Evolutionary conservation across 202 grass and related monocot species (phyloP), one percentile per base, ranked within the genome.

Genomic region (Digitaria exilis): DNA sequence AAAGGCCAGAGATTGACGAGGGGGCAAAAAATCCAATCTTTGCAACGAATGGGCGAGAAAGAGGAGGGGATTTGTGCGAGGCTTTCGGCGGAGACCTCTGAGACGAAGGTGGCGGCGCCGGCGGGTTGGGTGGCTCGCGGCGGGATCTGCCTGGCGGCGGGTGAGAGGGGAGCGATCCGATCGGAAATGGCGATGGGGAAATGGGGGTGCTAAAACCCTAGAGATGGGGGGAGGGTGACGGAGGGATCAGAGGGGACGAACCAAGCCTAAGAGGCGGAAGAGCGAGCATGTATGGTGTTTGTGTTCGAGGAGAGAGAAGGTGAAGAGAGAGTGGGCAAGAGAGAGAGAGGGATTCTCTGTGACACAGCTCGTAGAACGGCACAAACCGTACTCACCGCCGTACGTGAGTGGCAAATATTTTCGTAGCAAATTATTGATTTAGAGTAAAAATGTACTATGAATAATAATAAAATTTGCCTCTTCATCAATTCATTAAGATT

Each of bases 151-250:
- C 30, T 5, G 55, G 76, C 71, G 71, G 87, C 65, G 83, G 73
- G 12, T 12, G 43, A 17, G 73, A 44, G 72, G 19, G 69, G 76
- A 45, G 76, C n/a, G 83, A 83, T 87, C 82, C 77, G 41, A 84
- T 83, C 44, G 77, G 82, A 29, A 91, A 94, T 89, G 85, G 78
- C 67, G 88, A 80, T 63, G 85, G 39, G 78, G 81, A 64, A 80
- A 87, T 77, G 84, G 77, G 77, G 56, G 57, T 6, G 64, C 73
- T 81, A 84, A 84, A 84, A 89, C 80, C 86, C 82, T 83, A 84
- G 76, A 41, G 82, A 70, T 7, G 72, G 29, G 35, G 25, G 2
- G 32, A 18, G 66, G 42, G 25, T 6, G 69, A 18, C 63, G 8
- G 42, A 31, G 72, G 83, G 86, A 84, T 88, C 86, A 80, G 59